phyloP scores from a whole-genome alignment of 2,329 filamentous ascomycete genomes.

The Penicillium sp. region DNA sequence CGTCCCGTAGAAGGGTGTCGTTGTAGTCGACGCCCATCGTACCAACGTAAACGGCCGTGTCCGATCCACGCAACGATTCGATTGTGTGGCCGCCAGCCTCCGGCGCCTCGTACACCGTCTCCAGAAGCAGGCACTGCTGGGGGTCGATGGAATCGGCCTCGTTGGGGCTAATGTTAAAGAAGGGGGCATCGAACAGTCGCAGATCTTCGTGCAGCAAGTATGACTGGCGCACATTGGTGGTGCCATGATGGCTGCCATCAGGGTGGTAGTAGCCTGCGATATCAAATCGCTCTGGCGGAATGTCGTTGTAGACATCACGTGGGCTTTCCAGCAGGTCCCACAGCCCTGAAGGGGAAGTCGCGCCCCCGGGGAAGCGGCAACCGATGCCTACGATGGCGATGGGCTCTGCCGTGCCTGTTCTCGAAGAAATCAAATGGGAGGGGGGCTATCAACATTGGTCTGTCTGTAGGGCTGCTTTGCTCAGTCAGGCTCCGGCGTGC shows the following conservation, averaged over 20 bases:
- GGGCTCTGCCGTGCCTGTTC: slow-evolving; percentile 4
- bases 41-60: slow-evolving; percentile 26
- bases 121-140: slow-evolving; percentile 18
- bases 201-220: slow-evolving; percentile 9
- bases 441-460: too few relatives aligned
- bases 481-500: too few relatives aligned
- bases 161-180: slow-evolving; percentile 15
- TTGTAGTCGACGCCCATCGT: slow-evolving; percentile 22
- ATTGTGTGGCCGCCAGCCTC: slow-evolving; percentile 20
- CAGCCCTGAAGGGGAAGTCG: not conserved
- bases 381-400: slow-evolving; percentile 13
- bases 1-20: slow-evolving; percentile 16
- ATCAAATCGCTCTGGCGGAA: slow-evolving; percentile 2
- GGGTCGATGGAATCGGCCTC: slow-evolving; percentile 12
- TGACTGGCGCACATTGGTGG: slow-evolving; percentile 13
- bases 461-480: too few relatives aligned
- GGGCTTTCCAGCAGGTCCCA: slow-evolving; percentile 16
- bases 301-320: slow-evolving; percentile 5
- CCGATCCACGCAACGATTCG: slow-evolving; percentile 18
- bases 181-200: slow-evolving; percentile 26
- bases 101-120: slow-evolving; percentile 35
- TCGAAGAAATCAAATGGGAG: too few relatives aligned
- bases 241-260: slow-evolving; percentile 6
- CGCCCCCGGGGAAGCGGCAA: slow-evolving; percentile 11
- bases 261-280: not conserved